A percentile compares a stretch with the other conserved stretches of the same genome.
These are phyloP conservation scores for Salix exigua DNA, from an alignment of 345 rosid genomes.

Conservation along the genomic window DNA sequence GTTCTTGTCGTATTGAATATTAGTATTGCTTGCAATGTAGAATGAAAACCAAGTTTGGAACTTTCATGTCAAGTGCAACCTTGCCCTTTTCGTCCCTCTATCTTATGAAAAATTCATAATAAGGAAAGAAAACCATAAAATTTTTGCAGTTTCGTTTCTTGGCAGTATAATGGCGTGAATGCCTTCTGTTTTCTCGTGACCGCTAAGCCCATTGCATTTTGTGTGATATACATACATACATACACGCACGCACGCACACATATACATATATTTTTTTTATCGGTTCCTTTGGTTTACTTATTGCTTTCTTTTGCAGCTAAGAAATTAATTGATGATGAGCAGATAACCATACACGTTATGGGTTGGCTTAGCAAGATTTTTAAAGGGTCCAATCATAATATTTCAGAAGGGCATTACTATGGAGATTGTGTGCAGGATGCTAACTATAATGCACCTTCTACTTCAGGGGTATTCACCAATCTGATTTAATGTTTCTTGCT, in stretches of 20 bases:
- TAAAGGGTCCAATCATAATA: constrained; percentile 65
- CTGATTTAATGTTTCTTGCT: neutral
- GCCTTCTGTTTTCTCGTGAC: neutral
- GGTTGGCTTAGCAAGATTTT: constrained; percentile 86
- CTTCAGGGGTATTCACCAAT: constrained; percentile 53
- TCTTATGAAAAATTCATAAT: neutral
- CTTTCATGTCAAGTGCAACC: neutral
- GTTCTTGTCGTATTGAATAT: neutral
- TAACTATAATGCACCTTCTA: constrained; percentile 50
- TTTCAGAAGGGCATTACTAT: constrained; percentile 44
- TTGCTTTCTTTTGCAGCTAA: constrained; percentile 35
- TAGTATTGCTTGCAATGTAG: neutral
- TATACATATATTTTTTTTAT: neutral
- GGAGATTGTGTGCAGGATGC: constrained; percentile 46
- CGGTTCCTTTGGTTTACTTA: constrained; percentile 4
- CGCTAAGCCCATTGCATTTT: neutral
- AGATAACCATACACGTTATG: constrained; percentile 49
- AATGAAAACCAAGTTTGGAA: constrained; percentile 2
- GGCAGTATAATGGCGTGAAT: neutral
- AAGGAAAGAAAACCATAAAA: neutral
- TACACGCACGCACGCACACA: too few relatives aligned
- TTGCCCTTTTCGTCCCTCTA: neutral
- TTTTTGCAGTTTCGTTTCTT: neutral
- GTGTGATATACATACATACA: neutral
- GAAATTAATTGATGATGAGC: constrained; percentile 43